These are phyloP conservation scores for Colletotrichum godetiae DNA, from an alignment of 2,329 filamentous ascomycete genomes.

Conservation along the genomic window DNA sequence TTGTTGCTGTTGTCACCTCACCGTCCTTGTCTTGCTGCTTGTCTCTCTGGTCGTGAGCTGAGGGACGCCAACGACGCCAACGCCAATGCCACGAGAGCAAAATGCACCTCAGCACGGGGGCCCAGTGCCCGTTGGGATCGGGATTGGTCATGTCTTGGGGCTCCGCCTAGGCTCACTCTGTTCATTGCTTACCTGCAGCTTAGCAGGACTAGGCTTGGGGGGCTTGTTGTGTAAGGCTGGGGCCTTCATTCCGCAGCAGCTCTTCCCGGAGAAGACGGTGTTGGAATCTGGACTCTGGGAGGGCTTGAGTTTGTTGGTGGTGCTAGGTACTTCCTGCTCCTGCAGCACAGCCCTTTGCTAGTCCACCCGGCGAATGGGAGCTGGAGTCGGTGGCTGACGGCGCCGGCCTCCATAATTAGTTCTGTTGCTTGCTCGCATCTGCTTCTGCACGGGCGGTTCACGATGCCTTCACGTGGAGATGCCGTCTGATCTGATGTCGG, in stretches of 20 bases:
- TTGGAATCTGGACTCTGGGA: background rate
- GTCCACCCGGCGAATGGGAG: constrained; percentile 9
- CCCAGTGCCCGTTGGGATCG: background rate
- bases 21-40: constrained; percentile 5
- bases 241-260: background rate
- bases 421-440: background rate
- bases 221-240: constrained; percentile 13
- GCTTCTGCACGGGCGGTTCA: background rate
- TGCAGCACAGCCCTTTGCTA: constrained; percentile 9
- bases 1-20: constrained; percentile 21
- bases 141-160: constrained; percentile 18
- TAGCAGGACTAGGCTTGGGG: constrained; percentile 16
- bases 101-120: constrained; percentile 26
- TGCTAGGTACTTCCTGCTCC: background rate
- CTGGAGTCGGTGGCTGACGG: constrained; percentile 26
- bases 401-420: constrained; percentile 30
- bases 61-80: constrained; percentile 24
- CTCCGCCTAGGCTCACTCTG: constrained; percentile 20
- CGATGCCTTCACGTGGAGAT: background rate
- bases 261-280: background rate
- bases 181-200: constrained; percentile 27
- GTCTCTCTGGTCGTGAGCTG: constrained; percentile 15
- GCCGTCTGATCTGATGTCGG: constrained; percentile 12
- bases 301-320: background rate
- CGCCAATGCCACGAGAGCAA: constrained; percentile 26